Conservation (phyloP, 345 rosid species). For the Syzygium jambos region DNA sequence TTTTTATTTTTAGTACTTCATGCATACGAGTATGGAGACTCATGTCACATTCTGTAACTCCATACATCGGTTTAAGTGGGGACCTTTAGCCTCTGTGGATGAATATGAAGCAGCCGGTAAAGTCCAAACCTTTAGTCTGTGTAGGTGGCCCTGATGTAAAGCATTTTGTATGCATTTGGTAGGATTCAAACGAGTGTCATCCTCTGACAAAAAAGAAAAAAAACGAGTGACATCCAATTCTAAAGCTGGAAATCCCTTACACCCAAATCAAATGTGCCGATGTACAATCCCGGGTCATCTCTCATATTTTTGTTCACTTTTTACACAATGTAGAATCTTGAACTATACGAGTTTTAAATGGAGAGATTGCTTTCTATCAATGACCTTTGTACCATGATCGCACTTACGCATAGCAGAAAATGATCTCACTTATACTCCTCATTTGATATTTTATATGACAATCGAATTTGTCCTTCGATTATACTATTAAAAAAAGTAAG, state of each 20-base stretch:
- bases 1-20: not conserved
- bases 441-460: not conserved
- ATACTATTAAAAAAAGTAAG: not conserved
- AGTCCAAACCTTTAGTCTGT: not conserved
- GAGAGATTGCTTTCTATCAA: not conserved
- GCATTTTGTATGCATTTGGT: not conserved
- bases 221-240: not conserved
- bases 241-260: not conserved
- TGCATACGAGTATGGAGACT: not conserved
- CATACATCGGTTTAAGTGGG: not conserved
- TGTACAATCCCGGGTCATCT: not conserved
- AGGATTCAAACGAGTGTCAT: not conserved
- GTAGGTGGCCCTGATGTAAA: not conserved
- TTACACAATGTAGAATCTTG: not conserved
- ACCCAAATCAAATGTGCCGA: fast-evolving
- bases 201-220: too few species aligned
- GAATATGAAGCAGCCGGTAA: not conserved
- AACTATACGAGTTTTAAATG: not conserved
- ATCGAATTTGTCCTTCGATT: not conserved
- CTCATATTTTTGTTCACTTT: not conserved
- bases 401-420: not conserved
- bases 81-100: not conserved
- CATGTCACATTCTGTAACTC: not conserved
- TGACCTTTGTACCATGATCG: not conserved
- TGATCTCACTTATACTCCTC: not conserved